Conservation (phyloP, 805 yeast species). For the Blastobotrys attinorum region DNA sequence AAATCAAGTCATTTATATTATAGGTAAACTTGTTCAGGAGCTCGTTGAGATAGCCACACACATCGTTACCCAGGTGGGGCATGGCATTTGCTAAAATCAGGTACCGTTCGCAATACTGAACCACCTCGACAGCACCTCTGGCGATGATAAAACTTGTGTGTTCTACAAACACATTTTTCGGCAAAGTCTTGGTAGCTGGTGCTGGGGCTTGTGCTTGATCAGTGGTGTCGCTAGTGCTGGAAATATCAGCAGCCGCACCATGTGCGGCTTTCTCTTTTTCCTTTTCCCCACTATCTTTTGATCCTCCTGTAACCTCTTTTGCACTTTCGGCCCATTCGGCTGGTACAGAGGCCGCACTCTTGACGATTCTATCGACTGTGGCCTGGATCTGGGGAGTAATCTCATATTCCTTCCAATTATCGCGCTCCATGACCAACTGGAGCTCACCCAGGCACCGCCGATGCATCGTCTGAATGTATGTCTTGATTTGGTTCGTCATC, state of each 20-base stretch:
- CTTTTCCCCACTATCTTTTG: too few species aligned
- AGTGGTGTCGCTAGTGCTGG: neutral
- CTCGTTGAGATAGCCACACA: conserved; percentile 30
- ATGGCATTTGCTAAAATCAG: conserved; percentile 50
- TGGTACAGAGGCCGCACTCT: conserved; percentile 41
- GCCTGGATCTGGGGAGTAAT: conserved; percentile 42
- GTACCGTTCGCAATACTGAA: conserved; percentile 42
- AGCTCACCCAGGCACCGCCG: conserved; percentile 41
- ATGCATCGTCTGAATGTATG: conserved; percentile 51
- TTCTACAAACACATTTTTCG: conserved; percentile 35
- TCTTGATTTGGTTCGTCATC: conserved; percentile 56
- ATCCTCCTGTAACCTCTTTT: neutral
- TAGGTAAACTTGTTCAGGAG: conserved; percentile 46
- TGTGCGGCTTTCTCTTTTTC: too few species aligned
- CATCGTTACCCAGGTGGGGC: conserved; percentile 33
- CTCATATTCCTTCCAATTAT: conserved; percentile 73
- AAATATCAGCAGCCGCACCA: conserved; percentile 11
- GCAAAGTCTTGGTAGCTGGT: conserved; percentile 11
- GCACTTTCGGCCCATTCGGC: conserved; percentile 38
- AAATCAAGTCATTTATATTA: conserved; percentile 49
- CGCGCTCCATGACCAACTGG: conserved; percentile 49
- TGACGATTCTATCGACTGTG: conserved; percentile 43
- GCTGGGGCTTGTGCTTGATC: neutral
- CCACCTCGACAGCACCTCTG: conserved; percentile 36
- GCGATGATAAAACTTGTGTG: conserved; percentile 54